These are phyloP conservation scores for Neurospora sp. DNA, from an alignment of 495 filamentous ascomycete species.

Conservation along the genomic window DNA sequence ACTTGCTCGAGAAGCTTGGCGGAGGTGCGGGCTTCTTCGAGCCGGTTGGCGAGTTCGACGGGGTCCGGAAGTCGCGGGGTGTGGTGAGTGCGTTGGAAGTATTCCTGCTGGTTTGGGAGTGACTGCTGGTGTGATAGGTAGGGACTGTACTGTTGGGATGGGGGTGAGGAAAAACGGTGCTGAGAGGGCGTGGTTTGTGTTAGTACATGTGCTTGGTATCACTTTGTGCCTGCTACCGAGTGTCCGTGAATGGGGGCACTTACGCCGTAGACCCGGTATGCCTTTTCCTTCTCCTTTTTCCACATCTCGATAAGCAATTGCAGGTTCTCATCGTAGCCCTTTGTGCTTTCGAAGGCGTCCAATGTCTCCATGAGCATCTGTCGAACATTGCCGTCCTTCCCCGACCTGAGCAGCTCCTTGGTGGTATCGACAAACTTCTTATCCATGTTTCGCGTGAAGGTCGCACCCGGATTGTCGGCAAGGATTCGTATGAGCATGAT, in stretches of 20 bases:
- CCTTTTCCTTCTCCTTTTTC: slow-evolving; percentile 71
- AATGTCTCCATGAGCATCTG: slow-evolving; percentile 82
- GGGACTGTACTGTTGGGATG: background rate
- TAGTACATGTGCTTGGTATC: background rate
- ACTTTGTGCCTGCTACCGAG: background rate
- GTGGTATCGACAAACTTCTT: slow-evolving; percentile 63
- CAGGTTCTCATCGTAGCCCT: slow-evolving; percentile 64
- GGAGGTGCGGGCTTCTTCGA: slow-evolving; percentile 83
- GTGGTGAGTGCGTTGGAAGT: slow-evolving; percentile 33
- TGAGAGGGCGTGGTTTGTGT: background rate
- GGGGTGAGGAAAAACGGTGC: background rate
- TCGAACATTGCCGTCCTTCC: slow-evolving; percentile 64
- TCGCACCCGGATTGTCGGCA: slow-evolving; percentile 78
- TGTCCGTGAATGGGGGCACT: slow-evolving; percentile 5
- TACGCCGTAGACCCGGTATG: slow-evolving; percentile 33
- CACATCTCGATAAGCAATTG: slow-evolving; percentile 65
- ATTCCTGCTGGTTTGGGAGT: slow-evolving; percentile 21
- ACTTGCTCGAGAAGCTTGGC: slow-evolving; percentile 86
- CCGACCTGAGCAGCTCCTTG: slow-evolving; percentile 64
- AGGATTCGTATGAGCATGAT: slow-evolving; percentile 95
- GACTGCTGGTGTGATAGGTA: background rate
- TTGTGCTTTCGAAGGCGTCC: slow-evolving; percentile 56
- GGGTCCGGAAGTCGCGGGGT: slow-evolving; percentile 53
- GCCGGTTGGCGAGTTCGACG: slow-evolving; percentile 68
- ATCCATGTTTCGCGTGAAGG: slow-evolving; percentile 81